phyloP scores from a whole-genome alignment of 129 eudicot genomes.

The Flaveria brownii region DNA sequence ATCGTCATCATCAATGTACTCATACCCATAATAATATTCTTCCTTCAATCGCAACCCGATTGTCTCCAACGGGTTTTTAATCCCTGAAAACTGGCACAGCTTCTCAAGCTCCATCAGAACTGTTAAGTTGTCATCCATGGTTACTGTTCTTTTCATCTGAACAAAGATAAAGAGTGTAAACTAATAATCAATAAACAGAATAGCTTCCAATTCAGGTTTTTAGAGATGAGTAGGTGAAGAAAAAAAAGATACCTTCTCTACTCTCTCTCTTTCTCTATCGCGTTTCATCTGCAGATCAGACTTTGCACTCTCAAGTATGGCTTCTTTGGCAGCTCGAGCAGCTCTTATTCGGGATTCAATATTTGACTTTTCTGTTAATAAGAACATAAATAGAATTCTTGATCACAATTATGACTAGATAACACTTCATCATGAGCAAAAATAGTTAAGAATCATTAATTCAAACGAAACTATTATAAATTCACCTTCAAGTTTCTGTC shows the following conservation, averaged over 20 bases:
- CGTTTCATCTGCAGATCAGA: slow-evolving; percentile 43
- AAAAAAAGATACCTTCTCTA: slow-evolving; percentile 30
- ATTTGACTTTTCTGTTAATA: slow-evolving; percentile 35
- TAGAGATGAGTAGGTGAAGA: background rate
- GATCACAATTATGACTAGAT: background rate
- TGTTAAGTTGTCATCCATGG: slow-evolving; percentile 32
- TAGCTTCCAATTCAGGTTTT: background rate
- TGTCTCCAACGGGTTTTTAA: slow-evolving; percentile 33
- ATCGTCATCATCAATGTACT: slow-evolving; percentile 35
- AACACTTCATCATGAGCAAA: slow-evolving; percentile 7
- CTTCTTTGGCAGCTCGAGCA: slow-evolving; percentile 46
- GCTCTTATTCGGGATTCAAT: slow-evolving; percentile 40
- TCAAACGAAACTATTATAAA: background rate
- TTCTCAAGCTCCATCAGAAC: slow-evolving; percentile 41
- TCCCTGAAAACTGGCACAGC: slow-evolving; percentile 37
- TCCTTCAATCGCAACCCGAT: slow-evolving; percentile 35
- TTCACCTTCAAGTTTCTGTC: slow-evolving; percentile 38
- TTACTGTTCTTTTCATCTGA: slow-evolving; percentile 43
- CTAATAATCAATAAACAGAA: background rate
- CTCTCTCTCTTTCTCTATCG: slow-evolving; percentile 36
- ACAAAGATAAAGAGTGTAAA: background rate
- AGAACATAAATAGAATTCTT: background rate
- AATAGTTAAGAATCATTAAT: background rate
- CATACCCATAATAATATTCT: slow-evolving; percentile 37
- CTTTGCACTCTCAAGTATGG: slow-evolving; percentile 35